phyloP scores from a whole-genome alignment of 768 basidiomycete species.

The Lentinus tigrinus region DNA sequence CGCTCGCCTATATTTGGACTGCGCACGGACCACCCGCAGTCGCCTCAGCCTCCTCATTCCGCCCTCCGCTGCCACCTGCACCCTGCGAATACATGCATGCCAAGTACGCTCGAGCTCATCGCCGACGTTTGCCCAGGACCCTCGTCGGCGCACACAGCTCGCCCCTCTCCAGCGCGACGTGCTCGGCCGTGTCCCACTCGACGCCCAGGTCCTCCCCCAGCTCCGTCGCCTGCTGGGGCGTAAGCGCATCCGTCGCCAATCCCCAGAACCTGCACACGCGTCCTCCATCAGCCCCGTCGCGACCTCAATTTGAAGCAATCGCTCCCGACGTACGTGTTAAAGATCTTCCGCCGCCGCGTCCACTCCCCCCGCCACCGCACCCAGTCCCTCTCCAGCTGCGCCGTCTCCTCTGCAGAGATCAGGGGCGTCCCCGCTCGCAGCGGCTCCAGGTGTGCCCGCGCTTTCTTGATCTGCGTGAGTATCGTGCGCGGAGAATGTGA shows the following conservation, averaged over 20 bases:
- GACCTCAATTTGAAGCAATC: background rate
- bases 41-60: no score
- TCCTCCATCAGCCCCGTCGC: background rate
- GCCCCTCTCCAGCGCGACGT: slow-evolving; percentile 60
- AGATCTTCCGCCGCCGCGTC: slow-evolving; percentile 72
- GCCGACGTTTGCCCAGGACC: slow-evolving; percentile 25
- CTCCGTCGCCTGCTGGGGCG: slow-evolving; percentile 59
- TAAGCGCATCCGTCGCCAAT: slow-evolving; percentile 62
- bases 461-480: slow-evolving; percentile 45
- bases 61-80: no score
- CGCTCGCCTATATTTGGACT: slow-evolving; percentile 3
- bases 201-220: slow-evolving; percentile 83
- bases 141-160: slow-evolving; percentile 46
- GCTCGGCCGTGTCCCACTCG: slow-evolving; percentile 75
- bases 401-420: slow-evolving; percentile 70
- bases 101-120: no score
- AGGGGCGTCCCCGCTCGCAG: slow-evolving; percentile 66
- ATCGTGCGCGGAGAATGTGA: slow-evolving; percentile 2
- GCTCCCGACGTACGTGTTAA: slow-evolving; percentile 56
- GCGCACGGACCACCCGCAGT: slow-evolving; percentile 11
- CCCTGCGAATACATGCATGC: no score
- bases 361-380: slow-evolving; percentile 79
- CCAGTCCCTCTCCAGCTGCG: slow-evolving; percentile 72
- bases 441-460: slow-evolving; percentile 53
- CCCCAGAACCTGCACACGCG: slow-evolving; percentile 65